These are phyloP conservation scores for Fusarium euwallaceae DNA, from an alignment of 2,329 filamentous ascomycete species.

Conservation along the genomic window DNA sequence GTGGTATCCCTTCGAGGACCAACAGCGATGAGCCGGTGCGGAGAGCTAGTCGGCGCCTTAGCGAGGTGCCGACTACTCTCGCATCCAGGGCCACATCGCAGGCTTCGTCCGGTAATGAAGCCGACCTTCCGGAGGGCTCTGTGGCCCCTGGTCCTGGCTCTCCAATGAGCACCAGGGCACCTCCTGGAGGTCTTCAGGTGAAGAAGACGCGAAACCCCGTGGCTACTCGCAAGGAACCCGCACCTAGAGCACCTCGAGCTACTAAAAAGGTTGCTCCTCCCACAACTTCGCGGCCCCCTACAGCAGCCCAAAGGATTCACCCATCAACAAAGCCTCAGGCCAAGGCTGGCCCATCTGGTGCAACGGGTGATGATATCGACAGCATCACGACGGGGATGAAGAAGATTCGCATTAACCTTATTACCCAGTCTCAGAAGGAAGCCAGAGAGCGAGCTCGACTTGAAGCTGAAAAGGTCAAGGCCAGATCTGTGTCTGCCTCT, in stretches of 20 bases:
- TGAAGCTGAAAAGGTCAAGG: constrained; percentile 38
- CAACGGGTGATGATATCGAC: constrained; percentile 60
- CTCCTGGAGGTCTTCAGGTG: constrained; percentile 59
- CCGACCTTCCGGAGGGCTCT: constrained; percentile 27
- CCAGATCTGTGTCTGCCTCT: constrained; percentile 14
- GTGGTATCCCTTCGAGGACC: constrained; percentile 48
- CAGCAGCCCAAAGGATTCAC: constrained; percentile 25
- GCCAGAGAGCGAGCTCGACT: constrained; percentile 58
- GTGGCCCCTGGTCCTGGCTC: constrained; percentile 54
- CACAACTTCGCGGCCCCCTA: constrained; percentile 25
- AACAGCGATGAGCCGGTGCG: constrained; percentile 46
- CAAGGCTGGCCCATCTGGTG: constrained; percentile 25
- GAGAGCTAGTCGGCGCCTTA: constrained; percentile 62
- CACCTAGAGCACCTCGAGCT: constrained; percentile 49
- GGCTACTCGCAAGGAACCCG: constrained; percentile 59
- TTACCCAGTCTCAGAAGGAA: constrained; percentile 70
- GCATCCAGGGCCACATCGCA: constrained; percentile 25
- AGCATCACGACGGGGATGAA: constrained; percentile 70
- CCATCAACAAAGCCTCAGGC: constrained; percentile 25
- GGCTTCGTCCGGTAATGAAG: constrained; percentile 18
- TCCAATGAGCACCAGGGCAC: constrained; percentile 57
- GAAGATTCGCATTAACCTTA: constrained; percentile 72
- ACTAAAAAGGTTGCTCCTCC: constrained; percentile 53
- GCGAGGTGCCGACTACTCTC: constrained; percentile 58
- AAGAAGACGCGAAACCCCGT: constrained; percentile 71